These are phyloP conservation scores for Lactifluus piperatus DNA, from an alignment of 768 basidiomycete genomes.

Conservation along the genomic window DNA sequence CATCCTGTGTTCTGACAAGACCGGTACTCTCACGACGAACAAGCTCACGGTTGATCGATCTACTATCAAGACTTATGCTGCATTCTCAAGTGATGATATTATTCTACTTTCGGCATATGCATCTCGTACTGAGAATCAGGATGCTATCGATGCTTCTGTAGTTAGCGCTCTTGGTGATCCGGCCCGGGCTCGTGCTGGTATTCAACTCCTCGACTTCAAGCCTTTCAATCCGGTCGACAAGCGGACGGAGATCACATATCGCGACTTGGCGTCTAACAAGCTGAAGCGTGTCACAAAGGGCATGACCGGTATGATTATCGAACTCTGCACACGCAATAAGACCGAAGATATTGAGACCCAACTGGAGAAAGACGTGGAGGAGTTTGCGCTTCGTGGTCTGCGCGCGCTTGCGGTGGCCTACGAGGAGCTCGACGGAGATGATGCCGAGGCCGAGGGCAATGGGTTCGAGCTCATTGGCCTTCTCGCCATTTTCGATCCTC, in stretches of 20 bases:
- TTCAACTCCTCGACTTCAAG: slow-evolving; percentile 97
- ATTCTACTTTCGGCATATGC: slow-evolving; percentile 92
- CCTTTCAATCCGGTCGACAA: slow-evolving; percentile 99
- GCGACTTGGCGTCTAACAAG: slow-evolving; percentile 87
- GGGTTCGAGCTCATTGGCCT: slow-evolving; percentile 98
- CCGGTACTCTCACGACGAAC: slow-evolving; percentile 97
- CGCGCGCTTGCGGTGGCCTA: slow-evolving; percentile 94
- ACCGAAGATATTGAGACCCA: slow-evolving; percentile 83
- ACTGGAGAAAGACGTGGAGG: slow-evolving; percentile 93
- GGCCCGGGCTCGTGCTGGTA: slow-evolving; percentile 73
- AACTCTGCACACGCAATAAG: slow-evolving; percentile 97
- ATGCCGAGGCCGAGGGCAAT: slow-evolving; percentile 81
- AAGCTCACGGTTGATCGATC: slow-evolving; percentile 95
- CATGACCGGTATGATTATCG: slow-evolving; percentile 98
- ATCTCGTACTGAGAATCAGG: slow-evolving; percentile 98
- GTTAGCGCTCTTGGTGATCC: slow-evolving; percentile 70
- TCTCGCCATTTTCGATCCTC: slow-evolving; percentile 95
- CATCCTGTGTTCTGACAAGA: slow-evolving; percentile 98
- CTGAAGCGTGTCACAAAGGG: slow-evolving; percentile 99
- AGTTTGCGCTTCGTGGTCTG: slow-evolving; percentile 92
- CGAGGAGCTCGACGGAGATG: slow-evolving; percentile 83
- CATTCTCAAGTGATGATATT: slow-evolving; percentile 83
- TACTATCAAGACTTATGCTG: slow-evolving; percentile 85
- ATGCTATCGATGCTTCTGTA: slow-evolving; percentile 89
- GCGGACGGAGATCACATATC: slow-evolving; percentile 98